phyloP scores from a whole-genome alignment of 2,329 filamentous ascomycete species.

The Pseudocercospora fuligena region DNA sequence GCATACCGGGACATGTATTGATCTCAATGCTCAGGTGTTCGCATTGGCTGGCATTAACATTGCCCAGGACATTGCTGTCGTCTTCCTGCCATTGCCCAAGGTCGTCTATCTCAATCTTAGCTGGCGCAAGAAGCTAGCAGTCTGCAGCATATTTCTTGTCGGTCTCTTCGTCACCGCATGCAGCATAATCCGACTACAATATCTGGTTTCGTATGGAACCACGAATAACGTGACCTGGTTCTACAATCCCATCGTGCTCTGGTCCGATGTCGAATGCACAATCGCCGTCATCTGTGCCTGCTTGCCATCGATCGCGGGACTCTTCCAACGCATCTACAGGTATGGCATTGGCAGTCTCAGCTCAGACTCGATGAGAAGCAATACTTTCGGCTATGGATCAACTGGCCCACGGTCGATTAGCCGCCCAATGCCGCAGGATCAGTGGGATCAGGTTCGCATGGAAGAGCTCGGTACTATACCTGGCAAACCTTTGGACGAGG shows the following conservation, averaged over 20 bases:
- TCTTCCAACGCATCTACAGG: conserved; percentile 11
- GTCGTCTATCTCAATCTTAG: conserved; percentile 14
- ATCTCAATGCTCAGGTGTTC: conserved; percentile 15
- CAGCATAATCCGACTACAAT: conserved; percentile 23
- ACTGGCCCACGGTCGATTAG: neutral
- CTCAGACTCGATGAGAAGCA: neutral
- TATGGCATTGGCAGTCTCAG: conserved; percentile 11
- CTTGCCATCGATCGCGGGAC: conserved; percentile 25
- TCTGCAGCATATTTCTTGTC: conserved; percentile 18
- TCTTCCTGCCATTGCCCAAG: conserved; percentile 19
- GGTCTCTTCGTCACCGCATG: conserved; percentile 30
- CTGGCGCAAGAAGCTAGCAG: conserved; percentile 13
- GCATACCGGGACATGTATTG: conserved; percentile 12
- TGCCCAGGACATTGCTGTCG: conserved; percentile 18
- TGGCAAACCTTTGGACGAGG: neutral
- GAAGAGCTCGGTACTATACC: neutral
- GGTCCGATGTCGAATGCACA: conserved; percentile 27
- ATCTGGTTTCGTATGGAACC: conserved; percentile 16
- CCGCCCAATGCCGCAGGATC: neutral
- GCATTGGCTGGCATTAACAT: conserved; percentile 21
- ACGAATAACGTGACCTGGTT: conserved; percentile 24
- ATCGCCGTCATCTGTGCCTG: conserved; percentile 29
- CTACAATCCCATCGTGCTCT: conserved; percentile 25
- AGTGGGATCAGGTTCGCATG: neutral
- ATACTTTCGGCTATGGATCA: neutral